Evolutionary conservation across 345 rosid genomes (phyloP).

Genomic region (Euphorbia tirucalli): DNA sequence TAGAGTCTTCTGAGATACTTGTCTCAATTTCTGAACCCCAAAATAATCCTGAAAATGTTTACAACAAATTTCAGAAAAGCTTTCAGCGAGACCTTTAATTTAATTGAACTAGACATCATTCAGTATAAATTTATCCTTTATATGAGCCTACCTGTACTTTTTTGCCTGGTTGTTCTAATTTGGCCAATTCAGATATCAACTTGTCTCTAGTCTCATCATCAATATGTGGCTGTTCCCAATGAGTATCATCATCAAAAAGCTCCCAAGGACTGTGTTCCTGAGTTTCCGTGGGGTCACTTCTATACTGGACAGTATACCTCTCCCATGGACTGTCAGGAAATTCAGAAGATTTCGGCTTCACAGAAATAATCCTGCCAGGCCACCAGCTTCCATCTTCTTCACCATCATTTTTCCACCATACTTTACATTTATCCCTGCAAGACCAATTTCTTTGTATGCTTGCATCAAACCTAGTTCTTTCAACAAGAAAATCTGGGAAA

Average conservation of each 20-base stretch:
- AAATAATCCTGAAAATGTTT: conserved; percentile 66
- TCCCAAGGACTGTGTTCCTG: conserved; percentile 99
- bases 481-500: conserved; percentile 95
- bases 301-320: conserved; percentile 72
- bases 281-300: conserved; percentile 67
- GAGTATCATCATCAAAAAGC: conserved; percentile 72
- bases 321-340: conserved; percentile 98
- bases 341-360: conserved; percentile 65
- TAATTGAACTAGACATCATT: too few relatives aligned
- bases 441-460: conserved; percentile 80
- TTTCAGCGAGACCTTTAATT: too few relatives aligned
- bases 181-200: conserved; percentile 54
- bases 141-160: conserved; percentile 48
- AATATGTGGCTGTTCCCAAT: conserved; percentile 72
- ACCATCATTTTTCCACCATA: conserved; percentile 92
- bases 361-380: conserved; percentile 78
- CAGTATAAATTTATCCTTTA: neutral
- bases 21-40: conserved; percentile 74
- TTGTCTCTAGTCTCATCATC: conserved; percentile 49
- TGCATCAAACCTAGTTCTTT: conserved; percentile 84
- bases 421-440: conserved; percentile 83
- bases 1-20: conserved; percentile 62
- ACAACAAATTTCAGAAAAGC: conserved; percentile 9
- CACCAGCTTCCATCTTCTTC: conserved; percentile 95
- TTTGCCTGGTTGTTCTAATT: conserved; percentile 59